Conservation (phyloP, 116 monocot species). For the Posidonia oceanica region DNA sequence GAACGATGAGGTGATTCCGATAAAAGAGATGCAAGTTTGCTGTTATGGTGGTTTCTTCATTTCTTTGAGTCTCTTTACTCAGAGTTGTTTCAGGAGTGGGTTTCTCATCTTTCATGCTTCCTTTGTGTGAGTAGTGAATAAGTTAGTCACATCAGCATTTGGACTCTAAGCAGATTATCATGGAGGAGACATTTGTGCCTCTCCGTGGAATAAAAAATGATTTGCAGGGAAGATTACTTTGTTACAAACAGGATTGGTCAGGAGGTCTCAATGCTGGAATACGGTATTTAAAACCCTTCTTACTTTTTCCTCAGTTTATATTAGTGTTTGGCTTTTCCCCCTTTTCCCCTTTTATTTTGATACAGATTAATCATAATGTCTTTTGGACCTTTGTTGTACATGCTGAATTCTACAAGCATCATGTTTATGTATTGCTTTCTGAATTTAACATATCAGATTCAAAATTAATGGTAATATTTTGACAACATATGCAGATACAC, state of each 20-base stretch:
- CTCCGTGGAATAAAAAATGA: conserved; percentile 65
- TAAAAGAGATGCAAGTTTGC: conserved; percentile 11
- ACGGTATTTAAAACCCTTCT: conserved; percentile 20
- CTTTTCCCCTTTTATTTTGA: no score
- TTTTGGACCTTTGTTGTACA: no score
- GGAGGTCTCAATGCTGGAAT: conserved; percentile 52
- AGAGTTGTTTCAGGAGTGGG: neutral
- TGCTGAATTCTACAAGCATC: no score
- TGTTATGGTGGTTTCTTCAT: conserved; percentile 1
- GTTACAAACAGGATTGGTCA: conserved; percentile 70
- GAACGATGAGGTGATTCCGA: neutral
- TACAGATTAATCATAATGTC: no score
- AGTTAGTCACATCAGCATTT: neutral
- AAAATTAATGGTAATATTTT: no score
- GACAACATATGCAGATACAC: no score
- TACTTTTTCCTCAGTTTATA: neutral
- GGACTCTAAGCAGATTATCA: conserved; percentile 1
- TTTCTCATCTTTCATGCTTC: neutral
- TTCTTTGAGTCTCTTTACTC: neutral
- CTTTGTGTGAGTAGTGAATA: neutral
- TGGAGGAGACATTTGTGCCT: conserved; percentile 77
- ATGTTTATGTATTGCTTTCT: no score
- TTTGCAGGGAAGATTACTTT: conserved; percentile 36
- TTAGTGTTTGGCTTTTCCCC: neutral
- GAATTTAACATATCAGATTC: no score